Evolutionary conservation across 768 basidiomycete genomes (phyloP), one percentile per base, ranked within the genome.

Genomic region (Cyclocybe aegerita): DNA sequence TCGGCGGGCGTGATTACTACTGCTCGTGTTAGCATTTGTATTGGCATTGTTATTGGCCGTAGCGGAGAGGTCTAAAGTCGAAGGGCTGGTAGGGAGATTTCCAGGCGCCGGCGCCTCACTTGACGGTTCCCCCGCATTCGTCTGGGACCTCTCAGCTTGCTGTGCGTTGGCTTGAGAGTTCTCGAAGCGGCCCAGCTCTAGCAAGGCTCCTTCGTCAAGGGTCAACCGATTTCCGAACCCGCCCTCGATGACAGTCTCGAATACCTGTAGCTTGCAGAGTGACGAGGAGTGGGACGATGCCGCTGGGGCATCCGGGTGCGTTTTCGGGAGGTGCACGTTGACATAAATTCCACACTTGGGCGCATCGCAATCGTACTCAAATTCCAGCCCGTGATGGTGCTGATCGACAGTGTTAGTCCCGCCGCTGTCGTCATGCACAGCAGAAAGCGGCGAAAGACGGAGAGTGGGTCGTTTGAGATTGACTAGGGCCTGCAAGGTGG

Each of bases 391-490:
- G 44, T 84, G 82, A 42, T 83, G 82, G 11, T 78, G 77, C 14
- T 74, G 73, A 51, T 81, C 75, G 14, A 65, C 36, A 15, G 16
- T 29, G 23, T 55, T 48, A 12, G 43, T 35, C 43, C 54, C 43
- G n/a, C 59, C 50, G 16, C 58, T 50, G 11, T 78, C 77, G 23
- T 83, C 79, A 33, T 75, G 72, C 2, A 73, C 60, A 10, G 78
- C 61, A 3, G 76, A 59, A 14, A 89, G 72, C 0, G 86, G 91
- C 7, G 83, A 85, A 3, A 95, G 80, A 9, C 86, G 81, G 32
- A 98, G 77, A 1, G 91, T 85, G 1, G 94, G 94, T 4, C 94
- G 82, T 64, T 95, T 96, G 59, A 97, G 83, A 64, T 97, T 98
- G 56, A 97, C 93, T 32, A 95, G 78, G 0, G 94, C 94, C 70